phyloP scores from a whole-genome alignment of 2,329 filamentous ascomycete genomes.

The Arthroderma sp. region DNA sequence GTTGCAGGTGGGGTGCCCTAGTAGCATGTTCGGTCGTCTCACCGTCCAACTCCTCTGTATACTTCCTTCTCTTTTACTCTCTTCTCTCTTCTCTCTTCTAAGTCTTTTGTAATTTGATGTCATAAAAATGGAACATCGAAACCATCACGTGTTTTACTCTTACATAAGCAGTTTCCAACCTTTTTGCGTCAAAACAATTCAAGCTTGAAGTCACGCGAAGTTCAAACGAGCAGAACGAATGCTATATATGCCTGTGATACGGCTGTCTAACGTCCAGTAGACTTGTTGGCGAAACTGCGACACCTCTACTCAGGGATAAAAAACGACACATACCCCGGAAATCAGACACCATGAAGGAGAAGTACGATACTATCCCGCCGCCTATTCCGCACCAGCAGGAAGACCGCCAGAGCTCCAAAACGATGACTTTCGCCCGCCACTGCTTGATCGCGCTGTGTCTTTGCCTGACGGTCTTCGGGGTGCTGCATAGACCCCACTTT shows the following conservation, averaged over 20 bases:
- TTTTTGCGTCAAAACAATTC: background rate
- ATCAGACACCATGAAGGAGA: background rate
- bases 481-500: slow-evolving; percentile 7
- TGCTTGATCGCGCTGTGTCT: slow-evolving; percentile 12
- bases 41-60: background rate
- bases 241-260: background rate
- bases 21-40: too few relatives aligned
- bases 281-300: background rate
- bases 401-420: slow-evolving; percentile 3
- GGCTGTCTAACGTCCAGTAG: background rate
- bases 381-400: slow-evolving; percentile 7
- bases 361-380: slow-evolving; percentile 3
- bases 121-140: background rate
- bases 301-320: background rate
- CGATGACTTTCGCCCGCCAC: slow-evolving; percentile 9
- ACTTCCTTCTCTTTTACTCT: background rate
- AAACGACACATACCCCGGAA: background rate
- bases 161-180: background rate
- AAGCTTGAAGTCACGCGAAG: background rate
- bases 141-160: background rate
- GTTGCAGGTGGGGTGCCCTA: too few relatives aligned
- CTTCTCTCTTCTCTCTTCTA: background rate
- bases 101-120: background rate
- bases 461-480: slow-evolving; percentile 10
- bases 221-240: background rate